Evolutionary conservation across 2,329 filamentous ascomycete genomes (phyloP).

Genomic region (Chrysoporthe austroafricana): DNA sequence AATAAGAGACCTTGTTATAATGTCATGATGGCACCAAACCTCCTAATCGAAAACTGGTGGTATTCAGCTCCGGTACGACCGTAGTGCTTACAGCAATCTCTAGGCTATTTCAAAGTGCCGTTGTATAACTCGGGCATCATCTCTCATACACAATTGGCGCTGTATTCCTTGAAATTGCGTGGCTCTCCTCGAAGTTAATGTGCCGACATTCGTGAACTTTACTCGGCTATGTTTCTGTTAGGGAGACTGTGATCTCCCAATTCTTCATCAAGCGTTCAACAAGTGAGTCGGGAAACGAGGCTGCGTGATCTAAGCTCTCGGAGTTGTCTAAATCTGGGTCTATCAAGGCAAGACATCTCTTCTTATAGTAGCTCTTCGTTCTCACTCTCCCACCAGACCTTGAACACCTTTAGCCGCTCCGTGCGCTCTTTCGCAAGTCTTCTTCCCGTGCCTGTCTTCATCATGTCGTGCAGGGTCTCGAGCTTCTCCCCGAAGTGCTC

Average conservation of each 20-base stretch:
- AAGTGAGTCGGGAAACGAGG: constrained; percentile 60
- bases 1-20: too few species aligned
- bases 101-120: too few species aligned
- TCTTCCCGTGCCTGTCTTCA: constrained; percentile 64
- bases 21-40: too few species aligned
- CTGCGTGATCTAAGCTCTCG: constrained; percentile 58
- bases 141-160: too few species aligned
- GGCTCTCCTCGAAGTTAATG: too few species aligned
- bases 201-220: constrained; percentile 52
- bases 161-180: too few species aligned
- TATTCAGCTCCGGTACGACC: too few species aligned
- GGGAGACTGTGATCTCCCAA: constrained; percentile 74
- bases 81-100: too few species aligned
- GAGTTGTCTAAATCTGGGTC: too few species aligned
- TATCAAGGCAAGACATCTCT: too few species aligned
- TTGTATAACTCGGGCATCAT: too few species aligned
- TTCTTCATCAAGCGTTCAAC: constrained; percentile 74
- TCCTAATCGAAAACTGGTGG: too few species aligned
- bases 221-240: constrained; percentile 64
- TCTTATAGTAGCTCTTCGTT: neutral
- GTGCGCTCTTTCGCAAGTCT: constrained; percentile 58
- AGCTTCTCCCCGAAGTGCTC: constrained; percentile 80
- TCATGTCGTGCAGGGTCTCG: constrained; percentile 64
- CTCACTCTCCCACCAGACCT: constrained; percentile 62
- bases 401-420: constrained; percentile 55